Percentiles rank a stretch among this genome's conserved stretches.
Evolutionary conservation across 2,329 filamentous ascomycete genomes (phyloP).

Genomic region (Aspergillus ochraceus): DNA sequence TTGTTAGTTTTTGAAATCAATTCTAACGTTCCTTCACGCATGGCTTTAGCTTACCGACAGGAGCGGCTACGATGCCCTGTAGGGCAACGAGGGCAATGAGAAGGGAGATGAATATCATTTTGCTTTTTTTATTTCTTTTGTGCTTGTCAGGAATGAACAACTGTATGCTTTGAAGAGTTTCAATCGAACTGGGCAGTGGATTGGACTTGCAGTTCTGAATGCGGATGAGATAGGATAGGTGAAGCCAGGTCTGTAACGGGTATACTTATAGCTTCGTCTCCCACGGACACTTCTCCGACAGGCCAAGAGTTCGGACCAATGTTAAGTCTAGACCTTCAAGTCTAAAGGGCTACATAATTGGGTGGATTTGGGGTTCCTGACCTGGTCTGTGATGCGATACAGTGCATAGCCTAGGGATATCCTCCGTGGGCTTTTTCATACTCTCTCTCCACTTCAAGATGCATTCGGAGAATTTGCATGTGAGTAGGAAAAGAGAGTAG

Average conservation of each 20-base stretch:
- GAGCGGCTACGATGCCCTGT: neutral
- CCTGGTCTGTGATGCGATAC: neutral
- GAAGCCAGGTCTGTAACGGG: neutral
- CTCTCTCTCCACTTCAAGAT: neutral
- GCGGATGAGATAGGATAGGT: neutral
- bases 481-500: neutral
- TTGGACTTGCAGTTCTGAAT: neutral
- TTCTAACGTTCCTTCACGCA: neutral
- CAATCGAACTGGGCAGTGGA: neutral
- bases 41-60: neutral
- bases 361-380: neutral
- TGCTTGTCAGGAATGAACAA: too few relatives aligned
- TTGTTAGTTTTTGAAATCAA: neutral
- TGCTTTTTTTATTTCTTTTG: neutral
- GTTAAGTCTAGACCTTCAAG: too few relatives aligned
- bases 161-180: too few relatives aligned
- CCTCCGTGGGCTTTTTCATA: neutral
- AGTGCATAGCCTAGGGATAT: neutral
- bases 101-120: neutral
- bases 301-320: neutral
- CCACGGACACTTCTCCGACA: neutral
- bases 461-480: neutral
- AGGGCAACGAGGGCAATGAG: neutral
- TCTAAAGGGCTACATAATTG: neutral
- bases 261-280: neutral